A percentile compares a stretch with the other conserved stretches of the same genome.
Evolutionary conservation across 345 rosid genomes (phyloP).

Genomic region (Draba incana): DNA sequence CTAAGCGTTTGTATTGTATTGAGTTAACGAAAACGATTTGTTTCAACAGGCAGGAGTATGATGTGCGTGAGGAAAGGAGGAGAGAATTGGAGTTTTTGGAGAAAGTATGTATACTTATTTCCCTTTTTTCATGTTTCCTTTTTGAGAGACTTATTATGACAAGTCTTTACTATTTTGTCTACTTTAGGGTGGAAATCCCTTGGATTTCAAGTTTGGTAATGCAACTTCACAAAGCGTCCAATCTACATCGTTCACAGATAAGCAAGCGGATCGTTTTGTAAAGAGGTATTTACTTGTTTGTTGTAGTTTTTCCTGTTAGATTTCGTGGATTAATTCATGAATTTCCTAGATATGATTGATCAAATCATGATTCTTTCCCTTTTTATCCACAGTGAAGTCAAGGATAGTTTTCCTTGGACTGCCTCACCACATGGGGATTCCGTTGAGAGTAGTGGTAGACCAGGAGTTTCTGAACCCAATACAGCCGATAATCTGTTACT

Average conservation of each 20-base stretch:
- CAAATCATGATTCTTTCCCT: constrained; percentile 27
- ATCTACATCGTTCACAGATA: constrained; percentile 83
- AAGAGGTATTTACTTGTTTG: constrained; percentile 62
- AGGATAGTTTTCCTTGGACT: constrained; percentile 80
- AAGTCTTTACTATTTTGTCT: constrained; percentile 32
- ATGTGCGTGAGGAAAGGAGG: constrained; percentile 92
- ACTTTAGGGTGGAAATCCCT: constrained; percentile 93
- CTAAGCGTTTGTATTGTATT: constrained; percentile 11
- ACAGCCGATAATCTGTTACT: constrained; percentile 82
- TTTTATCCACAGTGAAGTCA: constrained; percentile 71
- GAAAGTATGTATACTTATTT: constrained; percentile 62
- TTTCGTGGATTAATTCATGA: constrained; percentile 30
- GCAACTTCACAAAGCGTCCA: constrained; percentile 79
- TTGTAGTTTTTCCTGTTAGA: constrained; percentile 7
- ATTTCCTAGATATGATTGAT: constrained; percentile 13
- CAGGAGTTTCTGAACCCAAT: constrained; percentile 79
- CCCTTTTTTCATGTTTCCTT: constrained; percentile 20
- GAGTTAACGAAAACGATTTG: constrained; percentile 18
- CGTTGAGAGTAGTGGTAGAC: constrained; percentile 92
- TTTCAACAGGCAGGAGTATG: constrained; percentile 86
- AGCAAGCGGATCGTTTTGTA: constrained; percentile 69
- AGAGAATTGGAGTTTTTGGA: constrained; percentile 92
- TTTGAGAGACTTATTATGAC: constrained; percentile 20
- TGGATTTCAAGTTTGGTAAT: constrained; percentile 85
- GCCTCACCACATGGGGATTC: constrained; percentile 93